Percentiles rank a stretch among this genome's conserved stretches.
These are phyloP conservation scores for Isabelozyma gotoi DNA, from an alignment of 805 yeast genomes.

Conservation along the genomic window DNA sequence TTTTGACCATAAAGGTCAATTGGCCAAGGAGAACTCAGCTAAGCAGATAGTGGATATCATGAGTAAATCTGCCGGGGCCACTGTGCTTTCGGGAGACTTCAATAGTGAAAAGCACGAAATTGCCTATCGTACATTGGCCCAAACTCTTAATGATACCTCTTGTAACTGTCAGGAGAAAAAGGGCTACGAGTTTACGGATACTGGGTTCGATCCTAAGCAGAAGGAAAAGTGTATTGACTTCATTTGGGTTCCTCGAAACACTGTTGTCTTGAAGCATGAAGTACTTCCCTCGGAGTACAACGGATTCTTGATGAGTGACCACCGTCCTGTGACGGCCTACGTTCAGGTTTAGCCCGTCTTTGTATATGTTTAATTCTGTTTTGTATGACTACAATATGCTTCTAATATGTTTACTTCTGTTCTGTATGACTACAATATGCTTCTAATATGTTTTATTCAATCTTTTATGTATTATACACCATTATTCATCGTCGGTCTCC, in stretches of 20 bases:
- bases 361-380: background rate
- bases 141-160: conserved; percentile 14
- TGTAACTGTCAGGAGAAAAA: conserved; percentile 30
- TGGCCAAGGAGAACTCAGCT: conserved; percentile 31
- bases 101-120: conserved; percentile 34
- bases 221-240: conserved; percentile 37
- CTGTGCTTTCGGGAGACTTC: conserved; percentile 36
- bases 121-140: conserved; percentile 33
- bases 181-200: conserved; percentile 42
- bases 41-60: conserved; percentile 27
- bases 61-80: conserved; percentile 21
- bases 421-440: conserved; percentile 2
- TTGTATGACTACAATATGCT: conserved; percentile 1
- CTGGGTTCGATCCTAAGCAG: conserved; percentile 33
- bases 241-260: conserved; percentile 33
- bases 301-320: conserved; percentile 34
- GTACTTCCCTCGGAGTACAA: conserved; percentile 28
- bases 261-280: conserved; percentile 10
- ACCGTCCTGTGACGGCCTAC: conserved; percentile 31
- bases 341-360: conserved; percentile 4
- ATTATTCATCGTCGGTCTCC: conserved; percentile 33
- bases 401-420: background rate
- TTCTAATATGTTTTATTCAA: conserved; percentile 1
- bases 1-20: conserved; percentile 36
- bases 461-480: background rate